These are phyloP conservation scores for Lasiosphaeria ovina DNA, from an alignment of 495 filamentous ascomycete genomes.

Conservation along the genomic window DNA sequence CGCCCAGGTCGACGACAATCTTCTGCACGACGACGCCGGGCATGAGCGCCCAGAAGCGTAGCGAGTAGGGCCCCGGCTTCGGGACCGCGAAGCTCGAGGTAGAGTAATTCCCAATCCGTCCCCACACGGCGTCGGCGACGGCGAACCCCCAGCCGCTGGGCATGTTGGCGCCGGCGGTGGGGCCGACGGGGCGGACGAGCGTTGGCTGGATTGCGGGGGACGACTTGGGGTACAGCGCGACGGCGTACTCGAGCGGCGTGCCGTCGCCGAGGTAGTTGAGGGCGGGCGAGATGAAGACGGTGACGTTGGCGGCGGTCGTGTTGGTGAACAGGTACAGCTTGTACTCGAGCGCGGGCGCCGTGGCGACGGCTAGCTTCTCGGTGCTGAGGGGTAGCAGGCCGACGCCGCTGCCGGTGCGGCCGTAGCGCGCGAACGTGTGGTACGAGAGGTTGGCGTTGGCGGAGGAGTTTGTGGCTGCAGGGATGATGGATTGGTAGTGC, in stretches of 20 bases:
- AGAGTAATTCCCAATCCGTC: conserved; percentile 44
- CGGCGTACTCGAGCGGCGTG: conserved; percentile 58
- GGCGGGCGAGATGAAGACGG: conserved; percentile 57
- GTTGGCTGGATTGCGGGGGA: conserved; percentile 35
- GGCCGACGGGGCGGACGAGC: conserved; percentile 50
- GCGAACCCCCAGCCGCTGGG: conserved; percentile 58
- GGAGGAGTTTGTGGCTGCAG: conserved; percentile 33
- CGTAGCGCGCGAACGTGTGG: conserved; percentile 52
- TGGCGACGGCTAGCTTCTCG: conserved; percentile 43
- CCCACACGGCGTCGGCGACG: conserved; percentile 60
- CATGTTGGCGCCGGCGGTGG: conserved; percentile 44
- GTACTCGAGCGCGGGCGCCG: conserved; percentile 61
- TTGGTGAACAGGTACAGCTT: conserved; percentile 63
- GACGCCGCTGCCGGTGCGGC: conserved; percentile 57
- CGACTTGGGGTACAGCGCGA: conserved; percentile 47
- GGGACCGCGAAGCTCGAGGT: conserved; percentile 52
- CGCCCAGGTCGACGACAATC: conserved; percentile 64
- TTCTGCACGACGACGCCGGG: conserved; percentile 68
- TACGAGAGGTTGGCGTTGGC: conserved; percentile 46
- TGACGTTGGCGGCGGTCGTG: conserved; percentile 53
- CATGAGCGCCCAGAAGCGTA: conserved; percentile 62
- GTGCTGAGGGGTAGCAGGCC: conserved; percentile 55
- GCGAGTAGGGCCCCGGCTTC: conserved; percentile 51
- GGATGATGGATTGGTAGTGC: conserved; percentile 47
- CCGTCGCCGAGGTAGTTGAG: conserved; percentile 61